Conservation (phyloP, 2,329 filamentous ascomycete genomes). For the Fonsecaea pedrosoi region DNA sequence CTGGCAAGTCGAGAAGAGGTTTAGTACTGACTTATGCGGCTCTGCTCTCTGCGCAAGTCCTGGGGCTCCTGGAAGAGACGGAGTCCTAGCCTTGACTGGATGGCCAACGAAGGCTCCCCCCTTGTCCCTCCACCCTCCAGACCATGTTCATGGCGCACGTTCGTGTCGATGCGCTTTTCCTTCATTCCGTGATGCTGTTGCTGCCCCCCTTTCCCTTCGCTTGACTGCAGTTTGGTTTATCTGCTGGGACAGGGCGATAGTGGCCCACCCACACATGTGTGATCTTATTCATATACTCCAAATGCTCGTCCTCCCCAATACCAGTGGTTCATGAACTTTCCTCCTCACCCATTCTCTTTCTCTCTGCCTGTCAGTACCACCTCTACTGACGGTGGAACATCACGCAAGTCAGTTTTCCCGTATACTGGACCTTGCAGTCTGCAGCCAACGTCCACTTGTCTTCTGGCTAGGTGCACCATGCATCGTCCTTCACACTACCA, state of each 20-base stretch:
- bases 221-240: conserved; percentile 16
- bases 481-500: conserved; percentile 21
- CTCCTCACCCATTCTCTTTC: background rate
- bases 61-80: background rate
- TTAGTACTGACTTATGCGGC: conserved; percentile 4
- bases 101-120: background rate
- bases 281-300: conserved; percentile 17
- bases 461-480: conserved; percentile 15
- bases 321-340: background rate
- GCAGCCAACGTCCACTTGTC: background rate
- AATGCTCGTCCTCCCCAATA: conserved; percentile 1
- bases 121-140: background rate
- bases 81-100: background rate
- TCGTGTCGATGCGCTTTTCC: conserved; percentile 1
- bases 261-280: conserved; percentile 19
- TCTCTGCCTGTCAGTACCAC: conserved; percentile 1
- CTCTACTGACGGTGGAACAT: conserved; percentile 1
- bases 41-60: conserved; percentile 6
- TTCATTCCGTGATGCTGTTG: background rate
- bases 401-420: background rate
- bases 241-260: background rate
- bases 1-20: background rate
- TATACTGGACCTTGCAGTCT: conserved; percentile 2
- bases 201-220: conserved; percentile 21
- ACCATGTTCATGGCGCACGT: conserved; percentile 5